Evolutionary conservation across 1,284 basidiomycete genomes (phyloP), one percentile per base, ranked within the genome.

Genomic region (Farysia itapuensis): DNA sequence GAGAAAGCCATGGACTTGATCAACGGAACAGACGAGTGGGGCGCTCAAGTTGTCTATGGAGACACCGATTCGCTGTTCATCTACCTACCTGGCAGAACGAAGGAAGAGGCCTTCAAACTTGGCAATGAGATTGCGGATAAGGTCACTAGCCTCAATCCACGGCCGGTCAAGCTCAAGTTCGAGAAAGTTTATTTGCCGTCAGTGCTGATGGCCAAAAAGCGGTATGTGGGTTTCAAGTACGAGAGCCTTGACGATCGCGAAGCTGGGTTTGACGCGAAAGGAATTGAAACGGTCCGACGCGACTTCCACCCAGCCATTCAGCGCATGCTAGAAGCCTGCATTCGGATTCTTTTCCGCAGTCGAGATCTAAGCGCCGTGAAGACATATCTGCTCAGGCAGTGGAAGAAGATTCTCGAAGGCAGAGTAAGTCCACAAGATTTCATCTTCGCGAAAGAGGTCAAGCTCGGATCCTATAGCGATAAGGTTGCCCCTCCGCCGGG

Each of bases 141-240:
- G 0, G 84, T 98, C 43, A 97, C 95, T 2, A 81, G 83, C 1
- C 79, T 84, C 72, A 97, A 97, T 68, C 95, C 93, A 0, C 82
- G 85, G 6, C 95, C 94, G 0, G 82, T 98, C 59, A 95, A 92
- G 77, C 83, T 98, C 51, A 96, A 96, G 77, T 96, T 98, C 64
- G 95, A 98, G 75, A 98, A 98, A 83, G 91, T 97, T 4, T 98
- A 96, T 77, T 82, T 92, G 39, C 93, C 91, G 2, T 93, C 88
- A 53, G 85, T 97, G 0, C 81, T 98, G 18, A 83, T 96, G 80
- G 90, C 93, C 0, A 98, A 98, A 81, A 97, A 97, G 75, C 84
- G 92, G 52, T 97, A 97, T 67, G 93, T 95, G 8, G 94, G 94
- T 2, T 92, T 89, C 80, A 95, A 93, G 77, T 96, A 87, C 66